A percentile compares a stretch with the other conserved stretches of the same genome.
Conservation (phyloP, 169 alveolate genomes). For the Plasmodium inui region DNA sequence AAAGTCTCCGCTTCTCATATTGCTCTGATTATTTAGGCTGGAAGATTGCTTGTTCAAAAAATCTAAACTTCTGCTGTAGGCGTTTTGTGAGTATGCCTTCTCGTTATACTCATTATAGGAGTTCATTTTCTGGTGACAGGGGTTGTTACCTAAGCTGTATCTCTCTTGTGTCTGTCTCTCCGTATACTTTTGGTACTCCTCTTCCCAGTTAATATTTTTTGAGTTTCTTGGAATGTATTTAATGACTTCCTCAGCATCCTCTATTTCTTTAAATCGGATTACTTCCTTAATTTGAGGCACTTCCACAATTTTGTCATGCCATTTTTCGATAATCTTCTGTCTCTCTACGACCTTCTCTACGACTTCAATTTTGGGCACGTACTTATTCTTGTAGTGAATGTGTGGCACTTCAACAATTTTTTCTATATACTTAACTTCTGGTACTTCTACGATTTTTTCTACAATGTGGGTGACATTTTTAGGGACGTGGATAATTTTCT, state of each 20-base stretch:
- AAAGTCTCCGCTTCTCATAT: conserved; percentile 46
- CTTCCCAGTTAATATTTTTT: conserved; percentile 87
- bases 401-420: conserved; percentile 90
- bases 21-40: conserved; percentile 25
- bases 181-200: conserved; percentile 77
- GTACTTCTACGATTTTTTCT: conserved; percentile 91
- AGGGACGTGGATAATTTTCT: conserved; percentile 89
- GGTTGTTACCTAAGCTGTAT: conserved; percentile 17
- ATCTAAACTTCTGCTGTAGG: conserved; percentile 35
- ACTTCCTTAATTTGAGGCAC: conserved; percentile 90
- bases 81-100: conserved; percentile 55
- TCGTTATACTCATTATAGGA: conserved; percentile 50
- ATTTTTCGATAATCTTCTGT: conserved; percentile 88
- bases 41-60: conserved; percentile 9
- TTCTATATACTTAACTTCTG: conserved; percentile 90
- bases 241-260: conserved; percentile 90
- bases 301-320: conserved; percentile 90
- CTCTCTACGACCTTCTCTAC: conserved; percentile 88
- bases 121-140: conserved; percentile 32
- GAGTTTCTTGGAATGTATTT: conserved; percentile 86
- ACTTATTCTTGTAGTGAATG: conserved; percentile 87
- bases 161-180: background rate
- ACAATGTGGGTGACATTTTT: conserved; percentile 89
- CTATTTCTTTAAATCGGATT: conserved; percentile 89
- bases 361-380: conserved; percentile 89